Evolutionary conservation across 208 protist genomes (phyloP).

Genomic region (Leptomonas seymouri): DNA sequence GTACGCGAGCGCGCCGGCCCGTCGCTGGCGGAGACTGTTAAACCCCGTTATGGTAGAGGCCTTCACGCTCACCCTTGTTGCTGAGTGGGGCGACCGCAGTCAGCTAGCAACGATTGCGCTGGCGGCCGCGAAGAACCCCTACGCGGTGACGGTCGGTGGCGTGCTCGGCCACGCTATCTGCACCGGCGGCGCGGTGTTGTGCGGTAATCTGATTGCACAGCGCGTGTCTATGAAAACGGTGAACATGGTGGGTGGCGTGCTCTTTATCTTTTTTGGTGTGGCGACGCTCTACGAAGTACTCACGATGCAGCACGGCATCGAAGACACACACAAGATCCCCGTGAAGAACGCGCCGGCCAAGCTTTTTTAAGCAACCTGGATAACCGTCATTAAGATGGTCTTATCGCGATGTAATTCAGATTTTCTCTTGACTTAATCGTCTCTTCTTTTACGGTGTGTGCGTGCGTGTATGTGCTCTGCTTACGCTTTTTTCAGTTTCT

Average conservation of each 20-base stretch:
- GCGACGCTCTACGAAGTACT: conserved; percentile 67
- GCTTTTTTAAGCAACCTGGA: background rate
- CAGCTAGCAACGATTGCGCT: conserved; percentile 96
- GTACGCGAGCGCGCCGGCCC: conserved; percentile 49
- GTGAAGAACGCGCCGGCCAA: background rate
- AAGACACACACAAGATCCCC: conserved; percentile 20
- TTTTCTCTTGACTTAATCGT: no score
- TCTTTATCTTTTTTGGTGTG: conserved; percentile 84
- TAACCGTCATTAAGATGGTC: background rate
- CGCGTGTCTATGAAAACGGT: conserved; percentile 79
- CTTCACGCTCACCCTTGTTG: conserved; percentile 96
- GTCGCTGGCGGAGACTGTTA: conserved; percentile 56
- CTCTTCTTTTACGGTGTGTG: no score
- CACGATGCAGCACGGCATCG: conserved; percentile 36
- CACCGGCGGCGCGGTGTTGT: conserved; percentile 94
- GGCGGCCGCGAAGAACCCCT: conserved; percentile 91
- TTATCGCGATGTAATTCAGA: no score
- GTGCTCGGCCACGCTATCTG: conserved; percentile 95
- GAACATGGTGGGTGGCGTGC: conserved; percentile 75
- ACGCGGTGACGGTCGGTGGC: conserved; percentile 93
- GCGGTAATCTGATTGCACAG: conserved; percentile 83
- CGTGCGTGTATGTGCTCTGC: no score
- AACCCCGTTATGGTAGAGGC: conserved; percentile 89
- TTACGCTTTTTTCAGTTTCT: no score
- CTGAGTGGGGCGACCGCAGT: conserved; percentile 97